Evolutionary conservation across 768 basidiomycete genomes (phyloP).

Genomic region (Lyophyllum semitale): DNA sequence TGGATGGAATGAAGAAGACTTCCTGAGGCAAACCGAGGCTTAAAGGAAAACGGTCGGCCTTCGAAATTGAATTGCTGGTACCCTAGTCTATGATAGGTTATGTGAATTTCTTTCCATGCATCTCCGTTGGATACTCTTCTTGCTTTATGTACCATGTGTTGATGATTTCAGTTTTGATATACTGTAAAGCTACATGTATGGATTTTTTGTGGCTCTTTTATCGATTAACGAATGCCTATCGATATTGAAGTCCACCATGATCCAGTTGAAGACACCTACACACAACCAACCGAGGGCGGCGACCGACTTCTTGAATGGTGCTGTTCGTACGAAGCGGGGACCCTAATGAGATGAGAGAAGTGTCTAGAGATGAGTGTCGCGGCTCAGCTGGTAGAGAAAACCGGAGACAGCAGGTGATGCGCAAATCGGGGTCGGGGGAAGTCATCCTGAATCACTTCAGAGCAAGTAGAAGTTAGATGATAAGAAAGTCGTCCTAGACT

Average conservation of each 20-base stretch:
- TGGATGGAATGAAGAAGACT: slow-evolving; percentile 61
- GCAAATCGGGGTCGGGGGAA: background rate
- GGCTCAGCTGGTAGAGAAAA: no score
- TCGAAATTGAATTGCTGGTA: background rate
- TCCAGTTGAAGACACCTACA: background rate
- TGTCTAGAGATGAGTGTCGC: no score
- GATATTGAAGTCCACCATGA: background rate
- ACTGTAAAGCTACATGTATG: background rate
- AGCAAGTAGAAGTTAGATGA: no score
- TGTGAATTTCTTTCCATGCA: background rate
- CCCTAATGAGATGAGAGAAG: background rate
- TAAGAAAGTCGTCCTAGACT: background rate
- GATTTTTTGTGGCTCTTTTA: background rate
- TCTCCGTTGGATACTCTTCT: background rate
- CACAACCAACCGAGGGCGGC: background rate
- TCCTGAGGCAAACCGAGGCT: slow-evolving; percentile 26
- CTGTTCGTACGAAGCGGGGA: background rate
- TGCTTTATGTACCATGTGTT: background rate
- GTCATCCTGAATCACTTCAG: no score
- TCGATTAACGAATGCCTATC: background rate
- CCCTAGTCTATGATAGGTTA: no score
- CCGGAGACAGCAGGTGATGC: no score
- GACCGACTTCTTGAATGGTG: background rate
- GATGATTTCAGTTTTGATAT: background rate
- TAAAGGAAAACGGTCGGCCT: background rate